Base-by-base conservation (phyloP, 257 asterid genomes). In the Marsdenia floribunda region DNA sequence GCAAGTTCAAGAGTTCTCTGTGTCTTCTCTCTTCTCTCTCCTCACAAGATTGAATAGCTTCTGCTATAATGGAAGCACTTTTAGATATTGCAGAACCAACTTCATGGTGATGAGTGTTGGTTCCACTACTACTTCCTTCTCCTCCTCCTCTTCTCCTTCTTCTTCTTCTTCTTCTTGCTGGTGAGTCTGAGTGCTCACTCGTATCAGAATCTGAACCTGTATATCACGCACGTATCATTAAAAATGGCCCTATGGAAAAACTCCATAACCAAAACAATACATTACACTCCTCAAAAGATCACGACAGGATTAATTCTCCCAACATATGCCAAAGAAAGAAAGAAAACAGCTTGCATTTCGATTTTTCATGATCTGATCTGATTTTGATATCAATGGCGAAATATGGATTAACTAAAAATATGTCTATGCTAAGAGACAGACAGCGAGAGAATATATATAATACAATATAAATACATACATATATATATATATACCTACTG, bases 1-100 rank as follows among this genome's bases (percentile, higher is more conserved):
- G 96, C 86, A 93, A 65, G n/a, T 76, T 78, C 87, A 91, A 5
- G 71, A 91, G 50, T 70, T 93, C 88, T 70, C 81, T 82, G 82
- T 91, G 98, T 77, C 96, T 85, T 71, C 79, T 85, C 80, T 91
- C 97, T 61, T 85, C 90, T 76, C 90, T 86, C 76, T 90, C 96
- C 70, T 88, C 97, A 67, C 93, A 24, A 22, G 93, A 78, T 75
- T 85, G 87, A 4, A 93, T 88, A 7, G 96, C 88, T 53, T 87
- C 92, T 10, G 96, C 97, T 73, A 93, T 91, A 4, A 84, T 76
- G 0, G 87, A 72, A 6, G 91, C 97, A 26, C 97, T 86, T 75
- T 33, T 87, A 3, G 93, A 83, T 57, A 92, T 90, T 8, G 96
- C 96, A 0, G 86, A 61, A 55, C 95, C 96, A 47, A 91, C 88